These are phyloP conservation scores for Skeletonema tropicum DNA, from an alignment of 108 stramenopile species.

Conservation along the genomic window DNA sequence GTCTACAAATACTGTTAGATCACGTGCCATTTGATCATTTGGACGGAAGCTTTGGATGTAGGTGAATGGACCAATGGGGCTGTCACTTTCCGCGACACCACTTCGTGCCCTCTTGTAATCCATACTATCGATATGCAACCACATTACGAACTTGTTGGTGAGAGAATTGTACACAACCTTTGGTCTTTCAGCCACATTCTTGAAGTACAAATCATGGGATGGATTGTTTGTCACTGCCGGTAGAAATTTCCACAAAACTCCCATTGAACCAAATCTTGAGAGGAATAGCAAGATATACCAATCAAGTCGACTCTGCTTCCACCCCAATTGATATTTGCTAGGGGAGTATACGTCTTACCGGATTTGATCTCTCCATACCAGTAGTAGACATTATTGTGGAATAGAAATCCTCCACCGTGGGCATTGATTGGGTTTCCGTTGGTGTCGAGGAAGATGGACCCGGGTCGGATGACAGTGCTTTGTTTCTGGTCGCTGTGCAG, in stretches of 20 bases:
- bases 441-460: constrained; percentile 16
- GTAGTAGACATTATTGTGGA: constrained; percentile 19
- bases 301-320: constrained; percentile 27
- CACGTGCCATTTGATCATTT: constrained; percentile 25
- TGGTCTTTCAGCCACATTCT: constrained; percentile 20
- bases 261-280: constrained; percentile 23
- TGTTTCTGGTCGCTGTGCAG: not conserved
- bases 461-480: constrained; percentile 8
- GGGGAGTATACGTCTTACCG: constrained; percentile 14
- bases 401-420: constrained; percentile 31
- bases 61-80: constrained; percentile 18
- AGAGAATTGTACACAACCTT: constrained; percentile 29
- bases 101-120: constrained; percentile 26
- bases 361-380: constrained; percentile 37
- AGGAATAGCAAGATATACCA: constrained; percentile 27
- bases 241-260: constrained; percentile 10
- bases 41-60: constrained; percentile 24
- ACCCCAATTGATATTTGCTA: constrained; percentile 26
- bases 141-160: constrained; percentile 32
- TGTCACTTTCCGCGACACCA: constrained; percentile 18
- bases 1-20: constrained; percentile 28
- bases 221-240: constrained; percentile 14
- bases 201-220: constrained; percentile 12
- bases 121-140: constrained; percentile 27
- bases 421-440: constrained; percentile 33